Base-by-base conservation (phyloP, 108 stramenopile genomes). In the Asterionellopsis glacialis region DNA sequence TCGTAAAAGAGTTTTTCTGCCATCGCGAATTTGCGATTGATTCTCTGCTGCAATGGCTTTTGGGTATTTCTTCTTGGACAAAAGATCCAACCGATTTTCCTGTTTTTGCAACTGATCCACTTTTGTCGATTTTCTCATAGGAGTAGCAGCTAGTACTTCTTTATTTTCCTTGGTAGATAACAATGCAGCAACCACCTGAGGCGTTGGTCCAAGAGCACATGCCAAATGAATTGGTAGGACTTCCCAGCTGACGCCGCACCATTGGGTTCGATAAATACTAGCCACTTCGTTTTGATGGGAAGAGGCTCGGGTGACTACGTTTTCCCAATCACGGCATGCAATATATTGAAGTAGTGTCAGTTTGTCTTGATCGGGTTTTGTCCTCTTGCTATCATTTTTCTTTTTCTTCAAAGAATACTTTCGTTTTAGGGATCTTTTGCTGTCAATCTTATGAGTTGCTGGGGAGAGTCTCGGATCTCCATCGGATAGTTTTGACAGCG, bases 201-300 rank as follows among this genome's bases (percentile, higher is more conserved):
- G 23, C 0, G 74, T 68, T 40, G 74, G 74, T 28, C 61, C 22
- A 49, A 75, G 57, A 12, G 74, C 68, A 66, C 63, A 65, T n/a
- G 64, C 68, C 38, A 70, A 21, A 56, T 75, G 74, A 18, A 75
- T n/a, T 12, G 69, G 68, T 15, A 65, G 39, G 12, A 70, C 50
- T 23, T 58, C 26, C 59, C 59, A 56, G 22, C 27, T 40, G 3
- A 39, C 16, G 16, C 54, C 59, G 22, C 61, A 61, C 59, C 55
- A 65, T 15, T 44, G 25, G 28, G 64, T 13, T 6, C 41, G 14
- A 54, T 27, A 38, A 33, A 45, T 26, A 41, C 60, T 43, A 28
- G 21, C 11, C 22, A 75, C 45, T 70, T 75, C 74, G 3, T 49
- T 41, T 9, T 59, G 64, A 75, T 60, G 60, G 40, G 59, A 52